A percentile compares a stretch with the other conserved stretches of the same genome.
phyloP scores from a whole-genome alignment of 2,329 filamentous ascomycete species.

The Orbilia brochopaga region DNA sequence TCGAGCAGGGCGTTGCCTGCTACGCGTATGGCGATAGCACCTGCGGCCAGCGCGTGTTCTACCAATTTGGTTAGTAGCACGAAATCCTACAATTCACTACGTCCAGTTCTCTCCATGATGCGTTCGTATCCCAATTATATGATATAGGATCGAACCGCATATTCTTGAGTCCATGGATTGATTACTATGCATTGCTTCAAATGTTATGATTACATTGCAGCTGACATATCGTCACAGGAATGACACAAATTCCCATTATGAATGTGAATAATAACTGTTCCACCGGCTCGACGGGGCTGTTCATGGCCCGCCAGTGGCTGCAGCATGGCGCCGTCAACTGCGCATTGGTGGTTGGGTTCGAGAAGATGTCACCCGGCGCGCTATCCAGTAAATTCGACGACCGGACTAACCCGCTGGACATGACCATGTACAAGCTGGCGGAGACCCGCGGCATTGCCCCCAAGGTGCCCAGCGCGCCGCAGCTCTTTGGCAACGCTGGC shows the following conservation, averaged over 20 bases:
- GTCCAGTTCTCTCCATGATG: no score
- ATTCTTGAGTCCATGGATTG: no score
- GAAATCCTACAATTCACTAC: neutral
- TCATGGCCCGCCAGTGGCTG: conserved; percentile 81
- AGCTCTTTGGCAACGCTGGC: conserved; percentile 95
- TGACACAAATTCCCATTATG: conserved; percentile 94
- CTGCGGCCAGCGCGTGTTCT: conserved; percentile 94
- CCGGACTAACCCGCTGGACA: conserved; percentile 77
- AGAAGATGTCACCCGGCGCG: conserved; percentile 96
- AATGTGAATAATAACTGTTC: conserved; percentile 99
- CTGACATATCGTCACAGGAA: conserved; percentile 57
- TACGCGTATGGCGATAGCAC: conserved; percentile 97
- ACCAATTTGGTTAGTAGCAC: conserved; percentile 85
- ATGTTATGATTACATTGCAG: neutral
- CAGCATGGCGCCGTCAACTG: conserved; percentile 82
- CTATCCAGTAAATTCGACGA: conserved; percentile 85
- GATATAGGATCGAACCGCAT: no score
- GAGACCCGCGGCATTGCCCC: conserved; percentile 75
- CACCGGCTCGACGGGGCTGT: conserved; percentile 88
- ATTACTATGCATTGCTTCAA: no score
- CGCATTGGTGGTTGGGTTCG: conserved; percentile 89
- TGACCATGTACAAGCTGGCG: conserved; percentile 77
- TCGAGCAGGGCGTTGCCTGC: conserved; percentile 93
- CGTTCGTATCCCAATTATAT: no score
- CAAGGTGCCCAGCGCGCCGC: conserved; percentile 82